Evolutionary conservation across 805 yeast species (phyloP), one percentile per base, ranked within the genome.

Genomic region (Naumovozyma castellii): DNA sequence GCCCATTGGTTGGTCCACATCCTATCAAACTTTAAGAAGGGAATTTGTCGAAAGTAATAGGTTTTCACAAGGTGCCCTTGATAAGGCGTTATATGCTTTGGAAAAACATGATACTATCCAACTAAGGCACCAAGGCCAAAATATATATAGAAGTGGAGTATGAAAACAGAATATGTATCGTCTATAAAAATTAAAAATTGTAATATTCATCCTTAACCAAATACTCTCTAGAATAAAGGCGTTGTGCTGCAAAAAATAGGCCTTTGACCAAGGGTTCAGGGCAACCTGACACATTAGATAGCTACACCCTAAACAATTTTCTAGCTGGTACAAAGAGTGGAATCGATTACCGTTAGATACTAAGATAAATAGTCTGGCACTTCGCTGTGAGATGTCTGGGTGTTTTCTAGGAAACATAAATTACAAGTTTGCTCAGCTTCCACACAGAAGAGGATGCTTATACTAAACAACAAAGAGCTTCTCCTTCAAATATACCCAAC

Each of bases 1-100:
- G 48, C 97, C 97, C 13, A 80, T 92, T 46, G 98, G 98, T 16
- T 92, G 95, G 88, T 83, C 94, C 29, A 87, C 97, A 0, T 79
- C 90, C 14, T 84, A 85, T 59, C 76, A 75, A 48, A 86, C 95
- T 3, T 70, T 92, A 42, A 73, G 84, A 51, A 75, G 81, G 43
- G 96, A 90, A 64, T 83, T 88, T 59, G 84, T 83, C 15, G 80
- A 73, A 25, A 72, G 75, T 31, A 76, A 77, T 37, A 71, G 71
- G 41, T 80, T 73, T 49, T 69, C 80, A 22, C 76, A 76, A 38
- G 74, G 75, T 38, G 90, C 95, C 0, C 67, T 90, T 47, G 95
- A 87, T 49, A 79, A 77, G 56, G 94, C 97, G 0, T 63, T 90
- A 43, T 75, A 73, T 60, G 80, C 84, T 1, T 58, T 92, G 59